A percentile compares a stretch with the other conserved stretches of the same genome.
phyloP scores from a whole-genome alignment of 2,329 filamentous ascomycete genomes.

The Sodiomyces alkalinus region DNA sequence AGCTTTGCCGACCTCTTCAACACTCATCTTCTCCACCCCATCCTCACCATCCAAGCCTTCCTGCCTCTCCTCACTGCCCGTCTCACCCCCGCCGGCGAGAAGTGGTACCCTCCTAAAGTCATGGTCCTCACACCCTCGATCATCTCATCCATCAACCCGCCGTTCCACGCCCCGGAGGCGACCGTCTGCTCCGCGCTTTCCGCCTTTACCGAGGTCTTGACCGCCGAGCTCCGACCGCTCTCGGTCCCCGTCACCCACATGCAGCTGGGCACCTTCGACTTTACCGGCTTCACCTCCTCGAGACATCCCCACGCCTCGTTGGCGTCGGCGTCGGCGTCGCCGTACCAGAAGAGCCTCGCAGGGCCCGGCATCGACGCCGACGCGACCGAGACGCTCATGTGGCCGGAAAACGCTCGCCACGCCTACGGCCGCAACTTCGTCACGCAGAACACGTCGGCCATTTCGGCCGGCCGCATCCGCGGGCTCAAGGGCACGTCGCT shows the following conservation, averaged over 20 bases:
- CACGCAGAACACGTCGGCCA: slow-evolving; percentile 36
- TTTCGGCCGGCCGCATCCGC: slow-evolving; percentile 40
- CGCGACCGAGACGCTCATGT: slow-evolving; percentile 41
- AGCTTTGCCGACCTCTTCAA: slow-evolving; percentile 85
- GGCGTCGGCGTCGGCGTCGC: too few relatives aligned
- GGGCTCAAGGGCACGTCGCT: slow-evolving; percentile 56
- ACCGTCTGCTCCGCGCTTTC: slow-evolving; percentile 76
- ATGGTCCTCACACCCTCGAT: slow-evolving; percentile 69
- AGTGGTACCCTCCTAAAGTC: slow-evolving; percentile 46
- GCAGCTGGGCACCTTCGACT: slow-evolving; percentile 83
- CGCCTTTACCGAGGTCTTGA: slow-evolving; percentile 68
- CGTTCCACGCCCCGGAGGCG: slow-evolving; percentile 75
- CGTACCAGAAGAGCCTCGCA: slow-evolving; percentile 19
- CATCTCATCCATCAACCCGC: slow-evolving; percentile 62
- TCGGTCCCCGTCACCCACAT: slow-evolving; percentile 72
- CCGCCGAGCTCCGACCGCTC: slow-evolving; percentile 62
- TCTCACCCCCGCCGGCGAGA: slow-evolving; percentile 34
- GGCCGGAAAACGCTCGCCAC: slow-evolving; percentile 45
- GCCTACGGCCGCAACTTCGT: slow-evolving; percentile 50
- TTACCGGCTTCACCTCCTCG: slow-evolving; percentile 46
- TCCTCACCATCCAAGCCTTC: slow-evolving; percentile 78
- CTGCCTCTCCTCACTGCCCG: slow-evolving; percentile 59
- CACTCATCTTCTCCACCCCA: slow-evolving; percentile 77
- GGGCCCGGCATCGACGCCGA: slow-evolving; percentile 26
- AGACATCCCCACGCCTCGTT: slow-evolving; percentile 22